phyloP scores from a whole-genome alignment of 2,329 filamentous ascomycete genomes.

The Chaetothyriales sp. region DNA sequence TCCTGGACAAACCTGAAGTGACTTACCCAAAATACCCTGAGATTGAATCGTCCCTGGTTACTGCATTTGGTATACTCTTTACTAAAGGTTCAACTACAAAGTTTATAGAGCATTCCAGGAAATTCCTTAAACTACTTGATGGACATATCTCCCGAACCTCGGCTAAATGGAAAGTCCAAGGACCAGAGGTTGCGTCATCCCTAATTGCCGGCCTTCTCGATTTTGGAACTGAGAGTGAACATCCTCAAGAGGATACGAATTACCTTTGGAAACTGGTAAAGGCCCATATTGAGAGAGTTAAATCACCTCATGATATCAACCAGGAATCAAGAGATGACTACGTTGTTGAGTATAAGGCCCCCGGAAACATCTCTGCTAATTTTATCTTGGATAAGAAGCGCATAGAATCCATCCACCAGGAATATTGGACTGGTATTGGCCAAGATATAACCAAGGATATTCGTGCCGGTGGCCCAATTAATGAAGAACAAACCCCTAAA shows the following conservation, averaged over 20 bases:
- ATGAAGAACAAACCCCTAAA: not conserved
- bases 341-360: not conserved
- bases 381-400: not conserved
- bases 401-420: conserved; percentile 8
- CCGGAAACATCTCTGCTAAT: not conserved
- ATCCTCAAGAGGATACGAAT: conserved; percentile 18
- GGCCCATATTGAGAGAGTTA: conserved; percentile 6
- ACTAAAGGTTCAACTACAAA: conserved; percentile 22
- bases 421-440: conserved; percentile 14
- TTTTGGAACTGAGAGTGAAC: conserved; percentile 29
- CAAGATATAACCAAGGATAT: not conserved
- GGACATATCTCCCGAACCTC: conserved; percentile 35
- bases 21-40: conserved; percentile 18
- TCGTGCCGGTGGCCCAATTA: not conserved
- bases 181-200: conserved; percentile 40
- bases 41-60: conserved; percentile 39
- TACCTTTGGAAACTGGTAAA: conserved; percentile 21
- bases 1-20: conserved; percentile 29
- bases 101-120: conserved; percentile 26
- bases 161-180: conserved; percentile 39
- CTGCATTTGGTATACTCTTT: conserved; percentile 40
- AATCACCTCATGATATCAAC: not conserved
- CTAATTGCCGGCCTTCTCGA: conserved; percentile 44
- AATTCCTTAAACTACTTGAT: conserved; percentile 34
- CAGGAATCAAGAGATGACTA: not conserved